Base-by-base conservation (phyloP, 2,329 filamentous ascomycete species). In the Monilinia fructicola region DNA sequence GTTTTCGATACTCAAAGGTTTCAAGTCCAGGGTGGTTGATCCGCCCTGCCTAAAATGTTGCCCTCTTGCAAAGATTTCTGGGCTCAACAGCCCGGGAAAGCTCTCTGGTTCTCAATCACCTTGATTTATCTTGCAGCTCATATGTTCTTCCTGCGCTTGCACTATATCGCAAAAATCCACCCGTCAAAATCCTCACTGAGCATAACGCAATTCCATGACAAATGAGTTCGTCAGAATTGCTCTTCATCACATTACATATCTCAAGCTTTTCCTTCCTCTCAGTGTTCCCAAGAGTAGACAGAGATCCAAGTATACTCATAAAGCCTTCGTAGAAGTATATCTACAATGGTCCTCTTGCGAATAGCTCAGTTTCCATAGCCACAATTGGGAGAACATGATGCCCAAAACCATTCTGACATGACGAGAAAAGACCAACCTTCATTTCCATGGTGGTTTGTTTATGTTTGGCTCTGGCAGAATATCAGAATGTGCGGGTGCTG, bases 361-460 rank as follows among this genome's bases (percentile, higher is more conserved):
- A 48, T 31, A 48, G 14, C 44, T 18, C n/a, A 16, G 42, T 48
- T 16, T 9, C 12, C 9, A 18, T 11, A 9, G 18, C 18, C n/a
- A 14, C 9, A 14, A n/a, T 60, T 59, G 74, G 73, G 6, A 73
- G 73, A 18, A 75, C 73, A 12, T 76, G 74, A 72, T 75, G 68
- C 23, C 71, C 73, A 11, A 9, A 44, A 21, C 55, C 58, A 11
- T 67, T 50, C 26, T 4, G n/a, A 16, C 31, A 11, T 44, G 35
- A 11, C 9, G 54, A 23, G 4, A 54, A 26, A 44, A 35, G 9
- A 26, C 14, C 23, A 77, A 81, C 3, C 73, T 83, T 7, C 81
- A 83, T 67, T 75, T 83, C 65, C 81, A 83, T 70, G 81, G 81
- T 60, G 81, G 81, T 58, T 81, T 79, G 1, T 84, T 78, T 69